Base-by-base conservation (phyloP, 2,329 filamentous ascomycete genomes). In the Epichloe festucae region DNA sequence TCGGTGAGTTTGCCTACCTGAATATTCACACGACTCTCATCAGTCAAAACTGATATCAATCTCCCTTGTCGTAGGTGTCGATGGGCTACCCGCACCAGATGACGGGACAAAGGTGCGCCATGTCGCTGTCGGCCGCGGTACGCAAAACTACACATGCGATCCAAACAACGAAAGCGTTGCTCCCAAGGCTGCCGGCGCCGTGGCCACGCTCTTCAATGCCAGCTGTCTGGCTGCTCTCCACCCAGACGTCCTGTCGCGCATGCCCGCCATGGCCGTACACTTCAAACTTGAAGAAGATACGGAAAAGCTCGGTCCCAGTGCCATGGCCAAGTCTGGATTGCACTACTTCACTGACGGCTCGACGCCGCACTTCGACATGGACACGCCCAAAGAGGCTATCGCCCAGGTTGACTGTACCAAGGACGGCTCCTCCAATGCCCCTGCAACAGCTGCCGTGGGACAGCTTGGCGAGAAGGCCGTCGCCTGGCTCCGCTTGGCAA, bases 121-220 rank as follows among this genome's bases (percentile, higher is more conserved):
- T 68, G 85, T 96, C 51, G 87, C 85, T 63, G 74, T 96, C 55
- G 91, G 91, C 61, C 84, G 88, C 44, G 91, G 91, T 54, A 93
- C 87, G 7, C 84, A 96, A 71, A 96, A 96, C 76, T 97, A 96
- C 74, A 94, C 88, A 49, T 96, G 91, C 74, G 73, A 78, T 53
- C 70, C 76, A 50, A 69, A 69, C 55, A 78, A 85, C 59, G 64
- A 78, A 2, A 77, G 77, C 3, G 77, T 80, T 0, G 70, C 70
- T 0, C 90, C 91, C 14, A 73, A 72, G 10, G 74, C 82, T 17
- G 67, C 74, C 48, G 91, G 91, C 56, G 91, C 91, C 50, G 64
- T 88, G 0, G 91, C 91, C 51, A 83, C 80, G 1, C 86, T 97
- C 60, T 96, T 87, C 81, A 89, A 96, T 69, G 86, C 83, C 53